Conservation (phyloP, 1,284 basidiomycete species). For the Papiliotrema laurentii region DNA sequence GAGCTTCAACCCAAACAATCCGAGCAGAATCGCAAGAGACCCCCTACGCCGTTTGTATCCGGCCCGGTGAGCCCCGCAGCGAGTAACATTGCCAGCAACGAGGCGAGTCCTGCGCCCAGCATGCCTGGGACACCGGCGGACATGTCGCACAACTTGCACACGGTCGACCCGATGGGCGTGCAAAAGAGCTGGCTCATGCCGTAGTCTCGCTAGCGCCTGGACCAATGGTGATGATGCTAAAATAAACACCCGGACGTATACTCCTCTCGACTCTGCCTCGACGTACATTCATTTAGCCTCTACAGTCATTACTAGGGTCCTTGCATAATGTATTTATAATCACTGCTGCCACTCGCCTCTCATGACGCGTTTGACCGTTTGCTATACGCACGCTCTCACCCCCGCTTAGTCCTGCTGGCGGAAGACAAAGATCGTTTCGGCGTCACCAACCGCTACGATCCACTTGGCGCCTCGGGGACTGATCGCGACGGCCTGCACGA, state of each 20-base stretch:
- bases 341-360: too few species aligned
- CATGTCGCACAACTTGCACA: conserved; percentile 15
- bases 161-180: conserved; percentile 28
- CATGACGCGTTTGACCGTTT: too few species aligned
- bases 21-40: conserved; percentile 12
- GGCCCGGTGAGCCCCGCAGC: conserved; percentile 10
- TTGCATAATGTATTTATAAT: too few species aligned
- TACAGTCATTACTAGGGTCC: too few species aligned
- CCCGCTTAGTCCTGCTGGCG: conserved; percentile 4
- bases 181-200: conserved; percentile 32
- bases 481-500: conserved; percentile 15
- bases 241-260: neutral
- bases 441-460: conserved; percentile 22
- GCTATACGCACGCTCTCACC: neutral
- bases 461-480: conserved; percentile 28
- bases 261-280: neutral
- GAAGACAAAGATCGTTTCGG: conserved; percentile 18
- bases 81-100: neutral
- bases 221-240: neutral
- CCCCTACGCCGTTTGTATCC: conserved; percentile 28
- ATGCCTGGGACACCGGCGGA: conserved; percentile 1
- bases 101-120: neutral
- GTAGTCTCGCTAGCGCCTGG: too few species aligned
- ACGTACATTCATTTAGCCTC: too few species aligned
- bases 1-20: conserved; percentile 10